Base-by-base conservation (phyloP, 2,329 filamentous ascomycete species). In the Phialophora chinensis region DNA sequence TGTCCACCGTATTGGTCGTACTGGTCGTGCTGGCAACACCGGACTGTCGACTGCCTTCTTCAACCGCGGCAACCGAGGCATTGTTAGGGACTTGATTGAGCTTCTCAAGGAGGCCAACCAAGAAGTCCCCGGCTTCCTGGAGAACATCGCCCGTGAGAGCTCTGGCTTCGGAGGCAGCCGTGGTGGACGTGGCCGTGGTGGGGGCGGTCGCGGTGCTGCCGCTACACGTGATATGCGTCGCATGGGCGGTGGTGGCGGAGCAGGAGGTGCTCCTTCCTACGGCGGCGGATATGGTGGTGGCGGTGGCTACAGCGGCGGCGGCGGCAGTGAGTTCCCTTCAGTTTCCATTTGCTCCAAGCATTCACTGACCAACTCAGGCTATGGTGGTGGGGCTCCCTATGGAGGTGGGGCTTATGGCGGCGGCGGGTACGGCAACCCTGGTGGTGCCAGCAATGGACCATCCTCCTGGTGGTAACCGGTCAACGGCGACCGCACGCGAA, bases 1-100 rank as follows among this genome's bases (percentile, higher is more conserved):
- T 74, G 95, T 99, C 66, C 95, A 99, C 82, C 92, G 95, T 80
- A 99, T 99, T 76, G 95, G 95, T 90, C 95, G 95, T 94, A 99
- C 95, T 72, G 95, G 95, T 78, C 95, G 95, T 92, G 95, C 95
- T 72, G 95, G 95, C 80, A 99, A 99, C 86, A 98, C 94, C 75
- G 95, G 95, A 90, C 90, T 97, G 73, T 92, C 95, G 5, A 99
- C 95, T 74, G 95, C 95, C 65, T 99, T 99, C 87, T 98, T 99
- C 90, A 99, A 99, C 88, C 94, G 95, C 78, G 94, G 94, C 77
- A 99, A 99, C 86, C 92, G 95, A 75, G 95, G 95, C 82, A 92
- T 99, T 73, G 95, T 98, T 71, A 91, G 95, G 73, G 95, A 98
- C 75, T 88, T 99, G 69, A 87, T 99, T 74, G 95, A 99, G n/a